Conservation (phyloP, 202 grass and related monocot species). For the Brachypodium distachyon region DNA sequence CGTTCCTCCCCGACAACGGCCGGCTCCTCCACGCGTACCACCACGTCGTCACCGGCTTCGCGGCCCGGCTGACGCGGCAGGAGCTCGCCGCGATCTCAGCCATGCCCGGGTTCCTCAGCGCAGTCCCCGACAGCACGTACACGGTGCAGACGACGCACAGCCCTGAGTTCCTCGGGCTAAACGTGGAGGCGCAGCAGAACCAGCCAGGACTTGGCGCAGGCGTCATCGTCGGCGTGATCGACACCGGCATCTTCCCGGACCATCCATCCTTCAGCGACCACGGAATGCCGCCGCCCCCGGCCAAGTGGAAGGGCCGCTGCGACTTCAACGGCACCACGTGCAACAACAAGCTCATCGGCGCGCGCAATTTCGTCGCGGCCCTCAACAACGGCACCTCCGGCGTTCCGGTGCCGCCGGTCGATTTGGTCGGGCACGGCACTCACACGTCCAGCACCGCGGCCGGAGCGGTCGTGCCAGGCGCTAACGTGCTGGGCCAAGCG, state of each 20-base stretch:
- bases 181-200: constrained; percentile 28
- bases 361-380: constrained; percentile 26
- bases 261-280: constrained; percentile 63
- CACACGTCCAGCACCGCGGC: constrained; percentile 74
- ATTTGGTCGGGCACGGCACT: constrained; percentile 56
- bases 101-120: constrained; percentile 30
- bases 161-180: constrained; percentile 60
- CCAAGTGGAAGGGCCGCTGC: constrained; percentile 64
- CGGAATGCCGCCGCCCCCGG: constrained; percentile 39
- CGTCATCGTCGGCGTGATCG: constrained; percentile 61
- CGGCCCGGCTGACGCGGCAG: constrained; percentile 28
- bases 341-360: constrained; percentile 83
- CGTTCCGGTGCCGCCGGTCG: constrained; percentile 43
- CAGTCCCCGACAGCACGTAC: constrained; percentile 11
- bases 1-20: constrained; percentile 31
- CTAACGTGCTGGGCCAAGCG: constrained; percentile 47
- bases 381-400: background rate
- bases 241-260: constrained; percentile 44
- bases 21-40: constrained; percentile 43
- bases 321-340: constrained; percentile 35
- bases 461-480: constrained; percentile 57
- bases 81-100: constrained; percentile 30
- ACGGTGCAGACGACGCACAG: constrained; percentile 51
- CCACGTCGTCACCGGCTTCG: constrained; percentile 40
- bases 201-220: constrained; percentile 41